These are phyloP conservation scores for Rhytidiadelphus loreus DNA, from an alignment of 225 moss, liverwort and hornwort species.

Conservation along the genomic window DNA sequence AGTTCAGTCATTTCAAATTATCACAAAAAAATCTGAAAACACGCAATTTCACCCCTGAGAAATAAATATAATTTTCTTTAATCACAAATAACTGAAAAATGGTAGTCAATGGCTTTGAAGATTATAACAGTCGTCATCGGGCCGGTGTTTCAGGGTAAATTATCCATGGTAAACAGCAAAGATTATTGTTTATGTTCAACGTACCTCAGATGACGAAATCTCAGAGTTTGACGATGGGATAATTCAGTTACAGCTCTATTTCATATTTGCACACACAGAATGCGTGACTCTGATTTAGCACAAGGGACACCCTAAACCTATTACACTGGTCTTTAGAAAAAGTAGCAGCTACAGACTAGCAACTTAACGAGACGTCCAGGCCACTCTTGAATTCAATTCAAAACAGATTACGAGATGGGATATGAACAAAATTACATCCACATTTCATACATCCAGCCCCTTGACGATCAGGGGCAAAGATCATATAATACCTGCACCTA, in stretches of 20 bases:
- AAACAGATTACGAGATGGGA: not conserved
- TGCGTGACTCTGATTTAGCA: not conserved
- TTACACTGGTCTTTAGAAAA: not conserved
- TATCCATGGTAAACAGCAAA: not conserved
- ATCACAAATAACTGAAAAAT: not conserved
- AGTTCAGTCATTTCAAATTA: not conserved
- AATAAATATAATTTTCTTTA: fast-evolving
- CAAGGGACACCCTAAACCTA: no score
- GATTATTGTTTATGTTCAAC: no score
- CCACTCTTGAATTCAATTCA: not conserved
- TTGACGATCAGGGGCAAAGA: not conserved
- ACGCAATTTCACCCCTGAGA: no score
- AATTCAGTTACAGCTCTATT: no score
- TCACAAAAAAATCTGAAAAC: no score
- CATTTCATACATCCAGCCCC: conserved; percentile 13
- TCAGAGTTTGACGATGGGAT: no score
- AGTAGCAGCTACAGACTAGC: not conserved
- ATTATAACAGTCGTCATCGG: not conserved
- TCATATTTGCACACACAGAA: not conserved
- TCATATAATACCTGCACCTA: conserved; percentile 18
- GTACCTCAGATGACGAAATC: not conserved
- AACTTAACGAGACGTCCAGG: not conserved
- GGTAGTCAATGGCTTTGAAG: not conserved
- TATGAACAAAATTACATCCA: conserved; percentile 20
- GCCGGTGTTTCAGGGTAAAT: no score